Evolutionary conservation across 1,139 yeast species (phyloP).

Genomic region (Diutina sp.): DNA sequence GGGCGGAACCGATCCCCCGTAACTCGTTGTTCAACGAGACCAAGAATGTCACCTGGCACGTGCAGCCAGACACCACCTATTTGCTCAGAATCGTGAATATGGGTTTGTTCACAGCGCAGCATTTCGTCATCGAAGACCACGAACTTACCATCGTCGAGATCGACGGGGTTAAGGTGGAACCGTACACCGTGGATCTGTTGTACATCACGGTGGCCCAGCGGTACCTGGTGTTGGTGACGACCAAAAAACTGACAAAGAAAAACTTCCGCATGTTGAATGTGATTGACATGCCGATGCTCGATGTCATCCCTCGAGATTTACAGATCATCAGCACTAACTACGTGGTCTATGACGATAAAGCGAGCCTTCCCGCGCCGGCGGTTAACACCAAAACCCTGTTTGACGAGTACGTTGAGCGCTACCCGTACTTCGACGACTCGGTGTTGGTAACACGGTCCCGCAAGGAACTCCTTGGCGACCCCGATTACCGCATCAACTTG

Average conservation of each 20-base stretch:
- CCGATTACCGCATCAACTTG: conserved; percentile 47
- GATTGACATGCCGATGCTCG: conserved; percentile 57
- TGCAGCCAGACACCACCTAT: conserved; percentile 72
- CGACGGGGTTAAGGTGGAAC: conserved; percentile 58
- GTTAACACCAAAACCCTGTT: conserved; percentile 7
- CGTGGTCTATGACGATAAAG: conserved; percentile 29
- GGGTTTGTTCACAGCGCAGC: conserved; percentile 84
- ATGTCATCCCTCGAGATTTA: conserved; percentile 41
- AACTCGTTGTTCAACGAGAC: conserved; percentile 65
- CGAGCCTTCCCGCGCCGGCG: conserved; percentile 4
- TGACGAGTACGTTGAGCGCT: conserved; percentile 11
- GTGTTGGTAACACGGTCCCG: conserved; percentile 32
- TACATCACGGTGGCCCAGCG: conserved; percentile 67
- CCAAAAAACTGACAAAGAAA: conserved; percentile 23
- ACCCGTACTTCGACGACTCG: conserved; percentile 39
- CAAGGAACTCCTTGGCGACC: conserved; percentile 34
- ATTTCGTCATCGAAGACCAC: conserved; percentile 77
- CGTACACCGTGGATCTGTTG: conserved; percentile 40
- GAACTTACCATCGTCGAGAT: conserved; percentile 69
- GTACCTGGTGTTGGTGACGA: conserved; percentile 44
- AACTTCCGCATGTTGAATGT: conserved; percentile 40
- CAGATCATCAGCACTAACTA: conserved; percentile 41
- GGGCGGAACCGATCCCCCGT: conserved; percentile 92
- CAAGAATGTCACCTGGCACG: conserved; percentile 50
- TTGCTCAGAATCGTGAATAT: conserved; percentile 63